A percentile compares a stretch with the other conserved stretches of the same genome.
phyloP scores from a whole-genome alignment of 2,329 filamentous ascomycete genomes.

The Trichoderma pleuroti region DNA sequence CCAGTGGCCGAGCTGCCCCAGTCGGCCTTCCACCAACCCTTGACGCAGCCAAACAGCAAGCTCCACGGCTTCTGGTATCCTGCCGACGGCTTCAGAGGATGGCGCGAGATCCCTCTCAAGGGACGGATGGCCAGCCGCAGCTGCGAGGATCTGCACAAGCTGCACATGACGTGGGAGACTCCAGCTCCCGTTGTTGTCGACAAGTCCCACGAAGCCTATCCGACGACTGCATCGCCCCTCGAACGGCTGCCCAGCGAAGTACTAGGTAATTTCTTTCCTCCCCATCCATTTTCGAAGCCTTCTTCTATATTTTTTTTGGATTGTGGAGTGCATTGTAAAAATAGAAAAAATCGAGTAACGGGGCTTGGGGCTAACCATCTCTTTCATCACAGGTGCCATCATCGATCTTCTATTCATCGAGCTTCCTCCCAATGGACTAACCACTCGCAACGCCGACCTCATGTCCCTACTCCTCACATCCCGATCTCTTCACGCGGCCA shows the following conservation, averaged over 20 bases:
- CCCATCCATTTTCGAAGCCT: background rate
- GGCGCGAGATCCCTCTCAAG: conserved; percentile 59
- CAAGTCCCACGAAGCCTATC: conserved; percentile 30
- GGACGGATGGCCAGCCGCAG: conserved; percentile 59
- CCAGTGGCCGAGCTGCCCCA: conserved; percentile 41
- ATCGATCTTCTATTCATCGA: conserved; percentile 72
- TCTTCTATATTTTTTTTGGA: background rate
- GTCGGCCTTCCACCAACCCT: conserved; percentile 48
- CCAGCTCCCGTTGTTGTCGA: conserved; percentile 33
- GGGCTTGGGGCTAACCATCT: background rate
- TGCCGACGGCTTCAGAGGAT: conserved; percentile 56
- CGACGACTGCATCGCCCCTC: conserved; percentile 53
- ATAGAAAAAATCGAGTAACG: background rate
- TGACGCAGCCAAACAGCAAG: conserved; percentile 53
- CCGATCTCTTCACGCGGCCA: conserved; percentile 68
- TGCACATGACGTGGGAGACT: conserved; percentile 54
- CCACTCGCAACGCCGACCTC: conserved; percentile 72
- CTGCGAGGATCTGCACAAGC: conserved; percentile 55
- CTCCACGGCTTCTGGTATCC: conserved; percentile 59
- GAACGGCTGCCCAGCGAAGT: conserved; percentile 69
- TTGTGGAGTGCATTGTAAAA: background rate
- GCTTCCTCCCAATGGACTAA: conserved; percentile 67
- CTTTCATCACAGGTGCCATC: conserved; percentile 55
- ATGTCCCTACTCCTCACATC: conserved; percentile 75
- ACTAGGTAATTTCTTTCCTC: conserved; percentile 53